Evolutionary conservation across 768 basidiomycete species (phyloP).

Genomic region (Coprinellus micaceus): DNA sequence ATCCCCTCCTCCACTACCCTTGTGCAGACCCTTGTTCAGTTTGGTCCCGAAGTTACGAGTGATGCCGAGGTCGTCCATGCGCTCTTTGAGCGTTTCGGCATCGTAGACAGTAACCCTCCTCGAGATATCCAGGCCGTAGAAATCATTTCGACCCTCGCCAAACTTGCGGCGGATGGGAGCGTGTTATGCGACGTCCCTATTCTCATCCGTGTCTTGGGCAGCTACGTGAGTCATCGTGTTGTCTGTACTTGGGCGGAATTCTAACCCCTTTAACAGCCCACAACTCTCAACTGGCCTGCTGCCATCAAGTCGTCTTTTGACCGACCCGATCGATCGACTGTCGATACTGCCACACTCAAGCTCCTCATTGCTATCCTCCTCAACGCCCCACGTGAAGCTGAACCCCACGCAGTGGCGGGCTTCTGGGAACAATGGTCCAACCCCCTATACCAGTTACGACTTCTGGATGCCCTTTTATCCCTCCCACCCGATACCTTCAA

Average conservation of each 20-base stretch:
- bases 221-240: constrained; percentile 54
- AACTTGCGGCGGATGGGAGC: constrained; percentile 69
- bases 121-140: constrained; percentile 69
- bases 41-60: constrained; percentile 75
- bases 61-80: constrained; percentile 70
- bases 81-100: constrained; percentile 69
- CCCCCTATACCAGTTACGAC: constrained; percentile 76
- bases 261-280: constrained; percentile 41
- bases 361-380: constrained; percentile 84
- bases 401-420: constrained; percentile 75
- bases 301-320: constrained; percentile 81
- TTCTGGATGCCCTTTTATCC: constrained; percentile 85
- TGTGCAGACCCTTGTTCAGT: constrained; percentile 70
- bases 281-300: constrained; percentile 71
- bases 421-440: constrained; percentile 89
- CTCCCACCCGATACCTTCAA: constrained; percentile 90
- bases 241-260: constrained; percentile 1
- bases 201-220: constrained; percentile 67
- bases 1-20: constrained; percentile 64
- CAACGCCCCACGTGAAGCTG: constrained; percentile 73
- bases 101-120: constrained; percentile 69
- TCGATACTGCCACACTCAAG: constrained; percentile 87
- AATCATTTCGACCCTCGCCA: constrained; percentile 62
- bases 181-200: constrained; percentile 71
- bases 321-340: constrained; percentile 74